These are phyloP conservation scores for Neurospora intermedia DNA, from an alignment of 495 filamentous ascomycete species.

Conservation along the genomic window DNA sequence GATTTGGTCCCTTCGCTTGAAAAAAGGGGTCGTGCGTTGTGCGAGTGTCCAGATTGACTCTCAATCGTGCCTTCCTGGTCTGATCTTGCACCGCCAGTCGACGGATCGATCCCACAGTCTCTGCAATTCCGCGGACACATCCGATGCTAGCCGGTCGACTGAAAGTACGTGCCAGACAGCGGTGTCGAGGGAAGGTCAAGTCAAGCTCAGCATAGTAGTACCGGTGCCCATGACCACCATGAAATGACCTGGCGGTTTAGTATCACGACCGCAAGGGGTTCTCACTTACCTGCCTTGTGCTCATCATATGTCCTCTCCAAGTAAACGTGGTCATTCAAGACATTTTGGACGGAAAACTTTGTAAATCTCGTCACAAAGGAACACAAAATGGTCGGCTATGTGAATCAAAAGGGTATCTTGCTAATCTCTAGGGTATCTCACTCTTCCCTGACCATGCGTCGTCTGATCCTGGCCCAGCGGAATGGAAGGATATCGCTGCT, in stretches of 20 bases:
- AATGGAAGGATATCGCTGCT: background rate
- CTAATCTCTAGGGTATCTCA: background rate
- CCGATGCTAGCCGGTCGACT: background rate
- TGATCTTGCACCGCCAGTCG: background rate
- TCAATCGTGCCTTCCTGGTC: background rate
- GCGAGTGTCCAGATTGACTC: background rate
- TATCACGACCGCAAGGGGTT: background rate
- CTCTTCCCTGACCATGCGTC: background rate
- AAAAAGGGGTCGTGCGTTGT: background rate
- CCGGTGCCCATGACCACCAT: background rate
- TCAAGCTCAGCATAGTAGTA: background rate
- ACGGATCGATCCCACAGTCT: background rate
- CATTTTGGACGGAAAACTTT: background rate
- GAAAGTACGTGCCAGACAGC: background rate
- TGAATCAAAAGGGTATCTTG: background rate
- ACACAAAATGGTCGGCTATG: background rate
- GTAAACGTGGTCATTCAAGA: background rate
- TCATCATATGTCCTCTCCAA: background rate
- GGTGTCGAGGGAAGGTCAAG: background rate
- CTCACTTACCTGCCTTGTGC: background rate
- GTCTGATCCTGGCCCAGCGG: background rate
- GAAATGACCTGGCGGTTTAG: background rate
- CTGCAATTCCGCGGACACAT: background rate
- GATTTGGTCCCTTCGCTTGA: background rate
- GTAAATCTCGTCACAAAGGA: background rate